Evolutionary conservation across 1,284 basidiomycete species (phyloP), one percentile per base, ranked within the genome.

Genomic region (Tylopilus orsonianus): DNA sequence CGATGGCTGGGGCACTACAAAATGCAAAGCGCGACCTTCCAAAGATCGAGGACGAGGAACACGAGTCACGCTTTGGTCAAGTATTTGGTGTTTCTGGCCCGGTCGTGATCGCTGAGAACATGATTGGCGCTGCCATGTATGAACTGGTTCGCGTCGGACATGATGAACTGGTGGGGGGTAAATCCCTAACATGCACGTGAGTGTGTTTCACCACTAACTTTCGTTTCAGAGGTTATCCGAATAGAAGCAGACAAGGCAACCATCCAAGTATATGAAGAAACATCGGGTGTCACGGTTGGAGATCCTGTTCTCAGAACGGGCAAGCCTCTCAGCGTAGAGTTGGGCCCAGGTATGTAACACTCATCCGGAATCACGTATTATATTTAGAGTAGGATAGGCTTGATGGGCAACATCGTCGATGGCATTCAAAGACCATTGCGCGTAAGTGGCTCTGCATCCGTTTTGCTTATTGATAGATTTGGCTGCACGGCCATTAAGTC

Each of bases 231-330:
- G 90, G 94, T 97, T 63, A 97, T 97, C 61, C 83, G 95, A 65
- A 97, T 97, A 72, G 94, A 97, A 62, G 84, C 85, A 51, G 95
- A 97, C 74, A 94, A 97, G 74, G 90, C 93, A 44, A 99, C 96
- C 8, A 98, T 99, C 56, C 97, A 99, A 72, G 97, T 99, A n/a
- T 99, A 99, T 68, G 97, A 97, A 70, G 95, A 97, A 76, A 97
- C 94, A 4, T 95, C 95, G 43, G 94, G 95, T 59, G 93, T 99
- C 44, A 97, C 93, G 14, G 94, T 99, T 49, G 96, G 96, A 37
- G 96, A 99, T 75, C 96, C 96, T 48, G 97, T 99, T 13, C 75
- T 99, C 64, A 81, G 95, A 51, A 99, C 96, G 36, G 96, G 96
- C 52, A 99, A 99, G 71, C 96, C 96, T 32, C 81, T 99, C 48